Base-by-base conservation (phyloP, 164 flowering plant species). In the Macadamia integrifolia region DNA sequence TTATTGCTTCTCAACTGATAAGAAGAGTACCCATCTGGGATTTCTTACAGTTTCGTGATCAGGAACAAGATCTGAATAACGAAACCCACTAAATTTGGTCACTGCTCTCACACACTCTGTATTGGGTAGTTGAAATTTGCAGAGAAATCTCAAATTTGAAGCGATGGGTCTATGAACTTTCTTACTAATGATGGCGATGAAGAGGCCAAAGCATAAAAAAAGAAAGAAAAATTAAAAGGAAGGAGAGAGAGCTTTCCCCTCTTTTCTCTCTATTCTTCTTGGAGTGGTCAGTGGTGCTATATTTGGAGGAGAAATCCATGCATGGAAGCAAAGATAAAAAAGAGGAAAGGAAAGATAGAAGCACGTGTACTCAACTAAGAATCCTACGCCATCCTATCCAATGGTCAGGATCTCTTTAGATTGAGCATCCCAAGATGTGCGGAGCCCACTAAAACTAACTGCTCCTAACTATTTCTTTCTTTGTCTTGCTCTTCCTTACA, bases 271-370 rank as follows among this genome's bases (percentile, higher is more conserved):
- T 68, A 68, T 62, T 75, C 60, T 68, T 71, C 42, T 50, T 30
- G 40, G 5, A 35, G 40, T 35, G 9, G 9, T 6, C 23, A 23
- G 6, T 43, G 9, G 9, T 6, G 18, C 57, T 53, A 53, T 14
- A 53, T 53, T 71, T 77, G 88, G 92, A 82, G 86, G 88, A 90
- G 88, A 88, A 85, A 83, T 82, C 90, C 91, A 90, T 90, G 93
- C 92, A 90, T 76, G 87, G 82, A 86, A 84, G 86, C 87, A 85
- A 86, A 80, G 87, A 82, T 81, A 60, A 74, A 69, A 50, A 72
- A 71, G 74, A 70, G 69, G 70, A 66, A 78, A 76, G 61, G 76
- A 74, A 76, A 70, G 18, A 14, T 53, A 53, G 76, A 63, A 80
- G 86, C 85, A 87, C 87, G 87, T 87, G 91, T 85, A 83, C 78